These are phyloP conservation scores for Mucor velutinosus DNA, from an alignment of 371 early-diverging fungal species.

Conservation along the genomic window DNA sequence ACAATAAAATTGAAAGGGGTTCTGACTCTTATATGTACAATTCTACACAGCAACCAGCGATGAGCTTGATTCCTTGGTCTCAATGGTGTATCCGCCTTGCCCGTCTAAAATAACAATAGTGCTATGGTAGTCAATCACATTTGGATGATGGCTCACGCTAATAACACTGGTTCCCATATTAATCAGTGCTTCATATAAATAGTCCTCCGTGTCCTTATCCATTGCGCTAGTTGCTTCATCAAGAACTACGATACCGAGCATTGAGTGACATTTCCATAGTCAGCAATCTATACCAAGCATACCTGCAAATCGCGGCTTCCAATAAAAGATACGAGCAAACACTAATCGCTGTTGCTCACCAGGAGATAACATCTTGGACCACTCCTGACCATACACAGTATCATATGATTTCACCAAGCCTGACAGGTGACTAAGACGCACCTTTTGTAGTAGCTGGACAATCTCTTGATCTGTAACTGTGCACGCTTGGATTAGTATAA, in stretches of 20 bases:
- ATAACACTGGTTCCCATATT: conserved; percentile 60
- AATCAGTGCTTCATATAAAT: conserved; percentile 50
- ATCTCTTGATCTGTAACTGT: conserved; percentile 59
- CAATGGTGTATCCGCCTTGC: conserved; percentile 37
- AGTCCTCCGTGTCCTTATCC: conserved; percentile 54
- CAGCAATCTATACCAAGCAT: conserved; percentile 10
- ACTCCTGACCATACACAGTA: conserved; percentile 55
- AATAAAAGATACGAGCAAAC: conserved; percentile 70
- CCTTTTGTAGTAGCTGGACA: conserved; percentile 39
- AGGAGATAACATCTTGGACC: conserved; percentile 73
- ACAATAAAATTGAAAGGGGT: no score
- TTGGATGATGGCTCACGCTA: conserved; percentile 68
- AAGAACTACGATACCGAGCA: conserved; percentile 42
- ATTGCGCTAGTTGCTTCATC: conserved; percentile 80
- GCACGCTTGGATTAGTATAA: no score
- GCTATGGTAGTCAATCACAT: conserved; percentile 52
- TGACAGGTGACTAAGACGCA: conserved; percentile 57
- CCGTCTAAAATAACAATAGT: conserved; percentile 49
- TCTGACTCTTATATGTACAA: not conserved
- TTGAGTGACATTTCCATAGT: not conserved
- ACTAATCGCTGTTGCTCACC: conserved; percentile 79
- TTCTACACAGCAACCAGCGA: conserved; percentile 8
- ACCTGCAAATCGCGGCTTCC: conserved; percentile 71
- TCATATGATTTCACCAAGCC: conserved; percentile 54
- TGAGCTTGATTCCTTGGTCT: not conserved